Evolutionary conservation across 495 filamentous ascomycete species (phyloP).

Genomic region (Podospora conica): DNA sequence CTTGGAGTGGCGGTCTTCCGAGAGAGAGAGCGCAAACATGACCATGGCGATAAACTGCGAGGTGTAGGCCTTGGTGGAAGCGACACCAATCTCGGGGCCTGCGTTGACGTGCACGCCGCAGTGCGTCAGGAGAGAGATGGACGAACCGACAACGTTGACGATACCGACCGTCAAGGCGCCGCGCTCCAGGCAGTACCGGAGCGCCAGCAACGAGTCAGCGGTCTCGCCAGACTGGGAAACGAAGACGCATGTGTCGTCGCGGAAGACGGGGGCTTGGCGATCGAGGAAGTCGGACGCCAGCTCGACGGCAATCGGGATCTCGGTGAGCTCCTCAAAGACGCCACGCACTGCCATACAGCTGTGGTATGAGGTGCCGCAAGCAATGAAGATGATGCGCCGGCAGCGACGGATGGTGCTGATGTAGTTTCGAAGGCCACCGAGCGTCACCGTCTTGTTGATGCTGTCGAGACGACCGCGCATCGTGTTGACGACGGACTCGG

Average conservation of each 20-base stretch:
- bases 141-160: slow-evolving; percentile 96
- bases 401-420: slow-evolving; percentile 94
- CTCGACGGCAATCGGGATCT: slow-evolving; percentile 96
- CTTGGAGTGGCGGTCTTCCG: slow-evolving; percentile 94
- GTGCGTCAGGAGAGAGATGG: slow-evolving; percentile 96
- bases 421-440: slow-evolving; percentile 92
- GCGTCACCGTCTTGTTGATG: slow-evolving; percentile 85
- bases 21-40: slow-evolving; percentile 95
- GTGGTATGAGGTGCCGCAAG: slow-evolving; percentile 95
- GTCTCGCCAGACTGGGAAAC: slow-evolving; percentile 98
- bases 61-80: slow-evolving; percentile 97
- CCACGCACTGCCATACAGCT: slow-evolving; percentile 99
- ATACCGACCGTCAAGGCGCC: slow-evolving; percentile 95
- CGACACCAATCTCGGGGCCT: slow-evolving; percentile 96
- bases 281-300: slow-evolving; percentile 97
- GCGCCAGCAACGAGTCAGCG: slow-evolving; percentile 94
- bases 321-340: slow-evolving; percentile 94
- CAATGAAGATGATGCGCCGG: slow-evolving; percentile 95
- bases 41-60: slow-evolving; percentile 99
- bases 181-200: slow-evolving; percentile 94
- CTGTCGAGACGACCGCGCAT: slow-evolving; percentile 97
- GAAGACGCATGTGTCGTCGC: slow-evolving; percentile 98
- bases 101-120: slow-evolving; percentile 99
- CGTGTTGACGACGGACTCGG: slow-evolving; percentile 97
- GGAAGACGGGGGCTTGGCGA: slow-evolving; percentile 96